Conservation (phyloP, 441 rosid species). For the Populus hybrid region DNA sequence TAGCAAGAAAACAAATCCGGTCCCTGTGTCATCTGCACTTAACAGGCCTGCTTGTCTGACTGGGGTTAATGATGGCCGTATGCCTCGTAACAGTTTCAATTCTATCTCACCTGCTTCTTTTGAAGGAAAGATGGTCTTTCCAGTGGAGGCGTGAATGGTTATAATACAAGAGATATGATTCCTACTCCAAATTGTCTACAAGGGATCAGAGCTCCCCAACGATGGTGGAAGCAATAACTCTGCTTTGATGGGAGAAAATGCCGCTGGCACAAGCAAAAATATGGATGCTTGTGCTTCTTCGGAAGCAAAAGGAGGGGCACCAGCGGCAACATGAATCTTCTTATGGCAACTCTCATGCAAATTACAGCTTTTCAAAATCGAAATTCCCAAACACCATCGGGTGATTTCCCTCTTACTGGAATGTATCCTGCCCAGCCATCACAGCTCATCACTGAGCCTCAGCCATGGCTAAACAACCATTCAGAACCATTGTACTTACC, state of each 20-base stretch:
- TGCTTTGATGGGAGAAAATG: neutral
- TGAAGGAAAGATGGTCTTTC: slow-evolving; percentile 20
- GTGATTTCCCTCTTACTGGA: slow-evolving; percentile 17
- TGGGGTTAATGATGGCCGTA: neutral
- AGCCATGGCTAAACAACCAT: slow-evolving; percentile 1
- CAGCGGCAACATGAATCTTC: slow-evolving; percentile 11
- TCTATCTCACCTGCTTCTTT: slow-evolving; percentile 8
- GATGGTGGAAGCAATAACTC: neutral
- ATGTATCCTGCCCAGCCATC: neutral
- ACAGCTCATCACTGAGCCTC: neutral
- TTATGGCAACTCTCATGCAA: slow-evolving; percentile 19
- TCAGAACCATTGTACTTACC: neutral
- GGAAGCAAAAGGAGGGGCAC: neutral
- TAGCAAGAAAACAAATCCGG: neutral
- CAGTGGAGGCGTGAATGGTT: neutral
- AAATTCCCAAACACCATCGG: slow-evolving; percentile 7
- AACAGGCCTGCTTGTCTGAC: slow-evolving; percentile 4
- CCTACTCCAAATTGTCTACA: neutral
- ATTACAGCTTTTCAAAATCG: slow-evolving; percentile 15
- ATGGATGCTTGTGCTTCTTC: neutral
- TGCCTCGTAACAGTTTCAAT: slow-evolving; percentile 4
- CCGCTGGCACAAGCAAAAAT: neutral
- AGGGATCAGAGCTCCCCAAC: neutral
- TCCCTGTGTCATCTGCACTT: slow-evolving; percentile 1
- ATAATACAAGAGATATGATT: neutral